Percentiles rank a stretch among this genome's conserved stretches.
Evolutionary conservation across 2,329 filamentous ascomycete species (phyloP).

Genomic region (Claviceps fusiformis): DNA sequence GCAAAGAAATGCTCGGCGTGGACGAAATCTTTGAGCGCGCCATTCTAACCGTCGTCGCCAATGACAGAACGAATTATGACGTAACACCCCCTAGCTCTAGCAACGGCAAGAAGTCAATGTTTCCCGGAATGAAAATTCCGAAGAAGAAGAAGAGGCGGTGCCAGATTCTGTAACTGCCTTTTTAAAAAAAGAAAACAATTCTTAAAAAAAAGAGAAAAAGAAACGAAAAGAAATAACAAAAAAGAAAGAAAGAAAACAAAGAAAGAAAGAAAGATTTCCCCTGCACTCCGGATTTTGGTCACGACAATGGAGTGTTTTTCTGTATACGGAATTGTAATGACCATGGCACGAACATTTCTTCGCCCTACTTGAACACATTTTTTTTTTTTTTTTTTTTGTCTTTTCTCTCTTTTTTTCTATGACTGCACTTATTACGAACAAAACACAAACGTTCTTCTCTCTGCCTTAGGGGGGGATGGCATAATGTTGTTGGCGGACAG

Average conservation of each 20-base stretch:
- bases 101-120: constrained; percentile 23
- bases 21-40: constrained; percentile 93
- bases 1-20: constrained; percentile 91
- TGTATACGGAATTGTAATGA: constrained; percentile 26
- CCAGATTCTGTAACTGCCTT: constrained; percentile 51
- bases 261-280: neutral
- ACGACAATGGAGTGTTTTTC: neutral
- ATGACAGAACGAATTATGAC: constrained; percentile 54
- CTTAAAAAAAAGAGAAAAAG: neutral
- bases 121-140: constrained; percentile 32
- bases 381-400: too few relatives aligned
- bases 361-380: constrained; percentile 19
- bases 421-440: constrained; percentile 17
- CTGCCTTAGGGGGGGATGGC: constrained; percentile 2
- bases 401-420: constrained; percentile 18
- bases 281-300: neutral
- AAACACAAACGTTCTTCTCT: neutral
- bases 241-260: neutral
- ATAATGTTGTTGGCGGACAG: constrained; percentile 3
- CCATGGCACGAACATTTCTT: constrained; percentile 11
- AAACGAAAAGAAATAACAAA: too few relatives aligned
- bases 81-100: constrained; percentile 26
- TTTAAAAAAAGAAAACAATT: neutral
- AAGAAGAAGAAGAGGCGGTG: constrained; percentile 81
- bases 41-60: constrained; percentile 77